Evolutionary conservation across 768 basidiomycete genomes (phyloP), one percentile per base, ranked within the genome.

Genomic region (Sporobolomyces phaffii): DNA sequence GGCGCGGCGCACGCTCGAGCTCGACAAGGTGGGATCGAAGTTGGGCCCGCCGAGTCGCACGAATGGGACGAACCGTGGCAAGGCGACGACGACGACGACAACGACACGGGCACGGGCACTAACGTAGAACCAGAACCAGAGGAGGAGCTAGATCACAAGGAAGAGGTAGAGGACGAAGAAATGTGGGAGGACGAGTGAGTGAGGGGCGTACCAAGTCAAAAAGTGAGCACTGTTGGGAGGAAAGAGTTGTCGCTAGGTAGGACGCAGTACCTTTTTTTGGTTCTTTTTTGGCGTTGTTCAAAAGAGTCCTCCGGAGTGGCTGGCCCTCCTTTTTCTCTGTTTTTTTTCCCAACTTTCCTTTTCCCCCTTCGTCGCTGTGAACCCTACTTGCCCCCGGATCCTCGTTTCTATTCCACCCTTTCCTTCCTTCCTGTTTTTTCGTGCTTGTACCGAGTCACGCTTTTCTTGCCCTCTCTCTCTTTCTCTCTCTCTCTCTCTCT

Each of bases 21-120:
- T 84, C 84, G 33, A 5, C 11, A 56, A 17, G 20, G 15, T n/a
- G 60, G 41, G n/a, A 20, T 53, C 47, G 10, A 36, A 26, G n/a
- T 57, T 4, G 33, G 52, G 26, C 31, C 34, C 29, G 29, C 58
- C 20, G 13, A 18, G 34, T 57, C 59, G 1, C 43, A 68, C 33
- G 79, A 86, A 24, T 92, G 90, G 90, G 88, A 91, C 75, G 82
- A 87, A 45, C 84, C 86, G 67, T 91, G 90, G 90, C 85, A 84
- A 45, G 89, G 59, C 31, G 50, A 22, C 2, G 33, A 22, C 29
- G 51, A 62, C 13, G 43, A 44, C 4, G 45, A 47, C 20, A 34
- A 45, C 18, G 22, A 47, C 5, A 34, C 31, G 14, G 41, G 41
- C n/a, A 41, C 6, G 18, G 41, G 15, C n/a, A n/a, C n/a, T n/a